Evolutionary conservation across 208 protist species (phyloP).

Genomic region (Acanthamoeba triangularis): DNA sequence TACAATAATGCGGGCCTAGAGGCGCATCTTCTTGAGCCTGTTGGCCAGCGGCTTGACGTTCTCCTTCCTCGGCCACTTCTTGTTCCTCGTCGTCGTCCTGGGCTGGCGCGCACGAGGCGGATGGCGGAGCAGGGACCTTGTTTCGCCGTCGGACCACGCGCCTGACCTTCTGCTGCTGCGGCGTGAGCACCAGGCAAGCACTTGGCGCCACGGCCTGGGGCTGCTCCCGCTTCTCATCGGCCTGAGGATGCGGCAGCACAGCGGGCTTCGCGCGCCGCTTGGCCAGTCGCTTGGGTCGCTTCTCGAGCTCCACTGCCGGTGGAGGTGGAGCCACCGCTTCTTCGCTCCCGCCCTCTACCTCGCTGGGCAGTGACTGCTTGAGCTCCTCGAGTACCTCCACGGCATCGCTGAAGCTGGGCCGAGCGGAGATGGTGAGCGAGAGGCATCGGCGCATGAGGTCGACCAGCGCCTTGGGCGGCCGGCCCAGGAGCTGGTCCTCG

Average conservation of each 20-base stretch:
- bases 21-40: conserved; percentile 50
- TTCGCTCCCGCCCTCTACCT: not conserved
- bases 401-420: not conserved
- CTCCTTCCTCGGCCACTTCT: not conserved
- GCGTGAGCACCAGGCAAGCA: not conserved
- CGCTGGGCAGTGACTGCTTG: not conserved
- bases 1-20: not conserved
- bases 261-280: not conserved
- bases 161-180: not conserved
- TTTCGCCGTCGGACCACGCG: not conserved
- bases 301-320: not conserved
- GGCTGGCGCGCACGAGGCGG: not conserved
- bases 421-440: conserved; percentile 5
- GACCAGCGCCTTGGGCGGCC: not conserved
- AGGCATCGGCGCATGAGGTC: not conserved
- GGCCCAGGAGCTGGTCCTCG: not conserved
- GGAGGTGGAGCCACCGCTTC: not conserved
- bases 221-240: not conserved
- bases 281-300: not conserved
- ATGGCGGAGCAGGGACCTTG: not conserved
- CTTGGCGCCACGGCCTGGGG: not conserved
- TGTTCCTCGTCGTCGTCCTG: not conserved
- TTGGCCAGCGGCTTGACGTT: conserved; percentile 7
- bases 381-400: not conserved
- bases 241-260: not conserved